Evolutionary conservation across 768 basidiomycete genomes (phyloP), one percentile per base, ranked within the genome.

Genomic region (Macrocybe gigantea): DNA sequence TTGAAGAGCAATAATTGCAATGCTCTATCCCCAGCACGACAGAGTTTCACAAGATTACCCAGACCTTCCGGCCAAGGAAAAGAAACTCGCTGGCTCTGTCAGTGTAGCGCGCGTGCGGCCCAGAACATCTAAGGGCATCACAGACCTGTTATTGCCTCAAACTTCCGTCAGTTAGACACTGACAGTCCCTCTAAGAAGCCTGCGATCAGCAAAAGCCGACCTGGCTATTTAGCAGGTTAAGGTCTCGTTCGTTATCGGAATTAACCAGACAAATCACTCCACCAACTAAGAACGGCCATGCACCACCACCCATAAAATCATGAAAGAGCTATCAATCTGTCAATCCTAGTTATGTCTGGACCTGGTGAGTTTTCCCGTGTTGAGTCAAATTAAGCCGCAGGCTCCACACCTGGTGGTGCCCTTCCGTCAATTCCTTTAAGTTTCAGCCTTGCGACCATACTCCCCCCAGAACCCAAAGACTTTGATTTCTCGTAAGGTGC

Each of bases 221-320:
- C 51, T 52, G 52, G 52, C 52, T 53, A 53, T 53, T 54, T 54
- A 54, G 53, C 53, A 54, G 53, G 53, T 54, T 54, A 54, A 53
- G 48, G 86, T 88, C 85, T 88, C 84, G 79, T 86, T 88, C 81
- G 80, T 87, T 87, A 88, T 88, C 85, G 80, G 83, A 88, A 88
- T 89, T 88, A 88, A 88, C 85, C 87, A 88, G 88, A 89, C 87
- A 88, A 88, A 88, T 88, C 87, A 87, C 85, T 88, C 84, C 84
- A 72, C 80, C 78, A 85, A 85, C 83, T 84, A 85, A 84, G 82
- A 85, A 85, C 78, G 80, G 83, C 83, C 83, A 85, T 85, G 82
- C 82, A 85, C 83, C 82, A 84, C 82, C 83, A 84, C 82, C 83
- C 82, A 84, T 75, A 74, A 73, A 78, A 77, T 79, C 77, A 76